Conservation (phyloP, 2,329 filamentous ascomycete genomes). For the Neobulgaria alba region DNA sequence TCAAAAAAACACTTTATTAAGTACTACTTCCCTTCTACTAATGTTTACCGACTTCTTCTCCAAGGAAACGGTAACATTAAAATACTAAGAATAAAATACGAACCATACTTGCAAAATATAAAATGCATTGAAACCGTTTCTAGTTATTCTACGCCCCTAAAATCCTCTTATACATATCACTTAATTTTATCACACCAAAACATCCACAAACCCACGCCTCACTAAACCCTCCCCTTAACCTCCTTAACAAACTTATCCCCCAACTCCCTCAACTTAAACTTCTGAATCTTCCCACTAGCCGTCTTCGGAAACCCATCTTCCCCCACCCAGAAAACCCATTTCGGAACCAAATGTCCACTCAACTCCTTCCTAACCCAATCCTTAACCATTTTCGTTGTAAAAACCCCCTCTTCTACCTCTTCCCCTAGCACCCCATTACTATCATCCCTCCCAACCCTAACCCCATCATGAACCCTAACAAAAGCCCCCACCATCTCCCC, state of each 20-base stretch:
- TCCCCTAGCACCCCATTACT: constrained; percentile 16
- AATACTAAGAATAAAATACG: too few species aligned
- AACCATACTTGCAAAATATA: too few species aligned
- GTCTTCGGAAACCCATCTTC: constrained; percentile 74
- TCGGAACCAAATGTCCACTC: constrained; percentile 71
- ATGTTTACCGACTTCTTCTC: too few species aligned
- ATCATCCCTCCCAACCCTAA: constrained; percentile 22
- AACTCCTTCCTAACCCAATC: constrained; percentile 64
- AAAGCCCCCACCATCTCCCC: constrained; percentile 87
- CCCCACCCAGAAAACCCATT: constrained; percentile 78
- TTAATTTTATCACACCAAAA: too few species aligned
- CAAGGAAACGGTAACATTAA: too few species aligned
- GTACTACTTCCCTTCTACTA: too few species aligned
- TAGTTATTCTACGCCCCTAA: too few species aligned
- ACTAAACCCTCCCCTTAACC: neutral
- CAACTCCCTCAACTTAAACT: constrained; percentile 71
- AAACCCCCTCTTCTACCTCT: constrained; percentile 9
- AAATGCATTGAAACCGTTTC: too few species aligned
- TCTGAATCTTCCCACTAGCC: constrained; percentile 93
- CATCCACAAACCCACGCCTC: neutral
- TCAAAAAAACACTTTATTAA: too few species aligned
- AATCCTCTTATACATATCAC: too few species aligned
- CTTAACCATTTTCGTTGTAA: constrained; percentile 53
- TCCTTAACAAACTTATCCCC: constrained; percentile 40
- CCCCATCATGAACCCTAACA: constrained; percentile 45